phyloP scores from a whole-genome alignment of 306 rosid species.

The Cicer bijugum region DNA sequence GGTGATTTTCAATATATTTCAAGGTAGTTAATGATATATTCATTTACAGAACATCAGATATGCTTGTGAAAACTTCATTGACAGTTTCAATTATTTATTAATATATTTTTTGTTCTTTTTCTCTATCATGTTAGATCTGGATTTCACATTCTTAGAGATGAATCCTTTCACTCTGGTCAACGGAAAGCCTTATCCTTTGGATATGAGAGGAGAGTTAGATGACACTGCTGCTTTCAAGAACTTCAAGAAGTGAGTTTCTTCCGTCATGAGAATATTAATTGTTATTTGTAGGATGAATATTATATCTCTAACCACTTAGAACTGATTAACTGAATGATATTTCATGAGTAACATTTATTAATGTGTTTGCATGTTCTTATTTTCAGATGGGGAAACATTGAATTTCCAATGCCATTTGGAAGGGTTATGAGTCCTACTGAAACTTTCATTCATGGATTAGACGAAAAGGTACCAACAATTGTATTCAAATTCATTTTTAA shows the following conservation, averaged over 20 bases:
- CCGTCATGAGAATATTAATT: slow-evolving; percentile 18
- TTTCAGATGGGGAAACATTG: slow-evolving; percentile 84
- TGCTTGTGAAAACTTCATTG: slow-evolving; percentile 26
- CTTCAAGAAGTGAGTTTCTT: slow-evolving; percentile 77
- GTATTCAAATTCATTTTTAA: slow-evolving; percentile 14
- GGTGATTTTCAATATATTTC: slow-evolving; percentile 67
- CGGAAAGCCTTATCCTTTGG: slow-evolving; percentile 96
- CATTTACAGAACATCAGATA: slow-evolving; percentile 2
- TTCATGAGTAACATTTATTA: slow-evolving; percentile 17
- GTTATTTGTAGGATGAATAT: slow-evolving; percentile 33
- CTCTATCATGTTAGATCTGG: slow-evolving; percentile 66
- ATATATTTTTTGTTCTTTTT: neutral
- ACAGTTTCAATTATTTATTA: neutral
- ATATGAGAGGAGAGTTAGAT: slow-evolving; percentile 98
- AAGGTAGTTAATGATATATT: slow-evolving; percentile 55
- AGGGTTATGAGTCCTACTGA: slow-evolving; percentile 91
- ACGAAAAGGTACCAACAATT: slow-evolving; percentile 69
- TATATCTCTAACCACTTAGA: slow-evolving; percentile 22
- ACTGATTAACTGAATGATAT: slow-evolving; percentile 17
- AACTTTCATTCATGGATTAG: slow-evolving; percentile 80
- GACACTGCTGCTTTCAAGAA: slow-evolving; percentile 98
- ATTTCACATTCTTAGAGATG: slow-evolving; percentile 98
- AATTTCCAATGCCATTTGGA: slow-evolving; percentile 97
- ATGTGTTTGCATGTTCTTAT: slow-evolving; percentile 27
- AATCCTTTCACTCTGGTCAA: slow-evolving; percentile 89